Evolutionary conservation across 257 asterid species (phyloP), one percentile per base, ranked within the genome.

Genomic region (Primulina eburnea): DNA sequence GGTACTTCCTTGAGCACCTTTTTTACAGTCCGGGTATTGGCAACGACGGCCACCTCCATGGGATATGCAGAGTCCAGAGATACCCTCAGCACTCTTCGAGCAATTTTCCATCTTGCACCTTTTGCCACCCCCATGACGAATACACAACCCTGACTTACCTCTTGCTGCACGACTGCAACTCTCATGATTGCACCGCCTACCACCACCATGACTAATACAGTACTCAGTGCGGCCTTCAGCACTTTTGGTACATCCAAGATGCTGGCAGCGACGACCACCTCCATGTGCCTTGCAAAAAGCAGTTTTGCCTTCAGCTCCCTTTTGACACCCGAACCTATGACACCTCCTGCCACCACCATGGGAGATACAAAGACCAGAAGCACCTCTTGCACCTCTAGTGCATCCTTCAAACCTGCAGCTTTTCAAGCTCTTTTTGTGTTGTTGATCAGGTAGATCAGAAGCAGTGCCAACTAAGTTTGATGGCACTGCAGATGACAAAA

Each of bases 321-420:
- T 88, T 12, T 67, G 88, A 28, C 91, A 85, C 37, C 88, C 89
- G 11, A 73, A 78, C 73, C 73, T 84, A 68, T 79, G 88, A 40
- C 90, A 85, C 82, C 95, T 85, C 65, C 85, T 68, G 59, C 95
- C 92, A 37, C 95, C 95, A 32, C 92, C 89, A 58, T 88, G 89
- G 68, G 86, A 79, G 50, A 85, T 88, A 66, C 91, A 88, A 66
- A 82, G 87, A 37, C 95, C 91, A 62, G 92, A 76, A 62, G 89
- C 88, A 76, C 91, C 92, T 74, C 91, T 80, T 6, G 89, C 89
- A 47, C 95, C 95, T 77, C 78, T 86, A 21, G 71, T 66, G 78
- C 95, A 88, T 63, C 82, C 89, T 76, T 77, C 87, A 16, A 82
- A 75, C 28, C 8, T 50, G 77, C 95, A 85, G 4, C 28, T 77